Conservation (phyloP, 306 rosid species). For the Malus sylvestris region DNA sequence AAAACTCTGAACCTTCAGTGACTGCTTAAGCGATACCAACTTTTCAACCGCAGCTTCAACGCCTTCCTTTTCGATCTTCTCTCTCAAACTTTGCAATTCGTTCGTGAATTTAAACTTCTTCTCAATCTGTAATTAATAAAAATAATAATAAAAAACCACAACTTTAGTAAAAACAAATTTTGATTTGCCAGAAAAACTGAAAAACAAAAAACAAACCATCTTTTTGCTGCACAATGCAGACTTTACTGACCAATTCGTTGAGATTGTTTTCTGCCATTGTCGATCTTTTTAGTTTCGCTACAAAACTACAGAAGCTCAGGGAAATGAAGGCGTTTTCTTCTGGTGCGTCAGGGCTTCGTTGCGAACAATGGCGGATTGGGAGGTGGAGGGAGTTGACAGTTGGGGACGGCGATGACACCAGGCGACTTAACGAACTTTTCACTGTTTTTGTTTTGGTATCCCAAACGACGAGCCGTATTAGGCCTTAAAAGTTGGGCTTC, state of each 20-base stretch:
- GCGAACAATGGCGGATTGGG: slow-evolving; percentile 1
- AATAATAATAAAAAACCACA: neutral
- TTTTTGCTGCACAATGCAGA: neutral
- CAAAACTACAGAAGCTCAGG: neutral
- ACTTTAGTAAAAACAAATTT: neutral
- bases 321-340: slow-evolving; percentile 11
- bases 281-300: slow-evolving; percentile 19
- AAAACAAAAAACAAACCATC: neutral
- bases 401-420: slow-evolving; percentile 16
- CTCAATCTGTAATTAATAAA: slow-evolving; percentile 22
- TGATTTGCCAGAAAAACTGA: neutral
- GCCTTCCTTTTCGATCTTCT: slow-evolving; percentile 42
- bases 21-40: slow-evolving; percentile 31
- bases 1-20: slow-evolving; percentile 47
- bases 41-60: slow-evolving; percentile 40
- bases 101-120: slow-evolving; percentile 31
- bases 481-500: neutral
- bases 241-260: slow-evolving; percentile 45
- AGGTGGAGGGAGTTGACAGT: neutral
- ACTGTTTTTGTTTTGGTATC: neutral
- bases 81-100: slow-evolving; percentile 39
- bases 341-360: neutral
- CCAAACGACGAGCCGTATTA: neutral
- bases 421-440: neutral
- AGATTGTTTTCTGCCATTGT: slow-evolving; percentile 21